These are phyloP conservation scores for Salinomyces thailandicus DNA, from an alignment of 2,329 filamentous ascomycete genomes.

Conservation along the genomic window DNA sequence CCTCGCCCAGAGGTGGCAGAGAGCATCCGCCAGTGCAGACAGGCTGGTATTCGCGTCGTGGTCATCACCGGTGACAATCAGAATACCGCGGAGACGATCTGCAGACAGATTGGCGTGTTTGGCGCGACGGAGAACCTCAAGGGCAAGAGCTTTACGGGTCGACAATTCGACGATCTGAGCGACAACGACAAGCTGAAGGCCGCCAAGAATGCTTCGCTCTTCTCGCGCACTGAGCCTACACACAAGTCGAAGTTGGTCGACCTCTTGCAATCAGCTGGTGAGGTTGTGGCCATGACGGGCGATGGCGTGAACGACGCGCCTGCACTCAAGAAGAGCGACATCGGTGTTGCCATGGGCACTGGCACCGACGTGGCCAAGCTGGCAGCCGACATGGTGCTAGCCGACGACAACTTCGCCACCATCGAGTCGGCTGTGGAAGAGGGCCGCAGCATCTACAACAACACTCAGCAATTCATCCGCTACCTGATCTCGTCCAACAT, in stretches of 20 bases:
- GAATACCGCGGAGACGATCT: conserved; percentile 95
- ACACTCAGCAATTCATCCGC: conserved; percentile 98
- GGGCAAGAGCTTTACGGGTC: conserved; percentile 90
- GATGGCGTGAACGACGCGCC: conserved; percentile 98
- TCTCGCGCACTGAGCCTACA: conserved; percentile 87
- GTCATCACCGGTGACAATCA: conserved; percentile 98
- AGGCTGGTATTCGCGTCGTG: conserved; percentile 89
- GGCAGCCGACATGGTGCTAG: conserved; percentile 95
- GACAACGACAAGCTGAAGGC: conserved; percentile 71
- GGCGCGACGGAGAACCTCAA: conserved; percentile 66
- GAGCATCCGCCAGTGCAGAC: conserved; percentile 80
- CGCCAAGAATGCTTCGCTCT: conserved; percentile 75
- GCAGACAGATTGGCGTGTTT: conserved; percentile 93
- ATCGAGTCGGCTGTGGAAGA: conserved; percentile 95
- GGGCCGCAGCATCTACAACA: conserved; percentile 97
- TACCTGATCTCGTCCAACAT: conserved; percentile 99
- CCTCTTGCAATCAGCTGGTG: conserved; percentile 79
- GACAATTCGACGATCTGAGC: conserved; percentile 81
- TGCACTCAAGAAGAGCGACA: conserved; percentile 95
- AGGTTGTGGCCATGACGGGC: conserved; percentile 98
- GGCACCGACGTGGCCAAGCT: conserved; percentile 95
- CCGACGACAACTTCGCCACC: conserved; percentile 97
- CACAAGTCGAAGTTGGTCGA: conserved; percentile 99
- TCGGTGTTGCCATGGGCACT: conserved; percentile 97
- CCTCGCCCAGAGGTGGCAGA: conserved; percentile 81